These are phyloP conservation scores for Mycena floridula DNA, from an alignment of 768 basidiomycete species.

Conservation along the genomic window DNA sequence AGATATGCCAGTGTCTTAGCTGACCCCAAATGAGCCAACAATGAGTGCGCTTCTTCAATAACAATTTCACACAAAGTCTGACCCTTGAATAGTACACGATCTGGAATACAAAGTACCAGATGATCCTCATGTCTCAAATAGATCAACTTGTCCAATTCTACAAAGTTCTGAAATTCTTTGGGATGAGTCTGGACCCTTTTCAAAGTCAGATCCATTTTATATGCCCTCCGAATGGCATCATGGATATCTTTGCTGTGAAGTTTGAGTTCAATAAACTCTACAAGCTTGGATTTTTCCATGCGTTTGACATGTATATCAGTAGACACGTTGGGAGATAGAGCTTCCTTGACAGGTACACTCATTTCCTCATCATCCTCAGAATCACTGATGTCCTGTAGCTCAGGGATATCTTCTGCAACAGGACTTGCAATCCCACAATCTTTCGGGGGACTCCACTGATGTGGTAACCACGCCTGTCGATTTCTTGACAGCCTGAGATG, in stretches of 20 bases:
- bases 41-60: slow-evolving; percentile 15
- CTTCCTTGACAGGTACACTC: too few relatives aligned
- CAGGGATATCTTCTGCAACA: too few relatives aligned
- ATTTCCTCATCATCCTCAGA: too few relatives aligned
- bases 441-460: background rate
- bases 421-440: too few relatives aligned
- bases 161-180: slow-evolving; percentile 8
- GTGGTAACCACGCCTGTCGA: background rate
- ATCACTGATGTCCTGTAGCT: too few relatives aligned
- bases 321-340: too few relatives aligned
- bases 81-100: slow-evolving; percentile 2
- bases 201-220: slow-evolving; percentile 17
- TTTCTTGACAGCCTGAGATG: background rate
- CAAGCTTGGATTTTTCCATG: too few relatives aligned
- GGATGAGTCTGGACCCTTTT: slow-evolving; percentile 6
- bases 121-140: slow-evolving; percentile 2
- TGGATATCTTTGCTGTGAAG: slow-evolving; percentile 10
- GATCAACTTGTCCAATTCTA: slow-evolving; percentile 4
- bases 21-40: background rate
- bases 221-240: slow-evolving; percentile 3
- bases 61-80: slow-evolving; percentile 14
- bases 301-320: too few relatives aligned
- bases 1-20: slow-evolving; percentile 23
- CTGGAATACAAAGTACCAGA: slow-evolving; percentile 9
- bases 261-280: too few relatives aligned